These are phyloP conservation scores for Hypoxylon sp. DNA, from an alignment of 2,329 filamentous ascomycete species.

Conservation along the genomic window DNA sequence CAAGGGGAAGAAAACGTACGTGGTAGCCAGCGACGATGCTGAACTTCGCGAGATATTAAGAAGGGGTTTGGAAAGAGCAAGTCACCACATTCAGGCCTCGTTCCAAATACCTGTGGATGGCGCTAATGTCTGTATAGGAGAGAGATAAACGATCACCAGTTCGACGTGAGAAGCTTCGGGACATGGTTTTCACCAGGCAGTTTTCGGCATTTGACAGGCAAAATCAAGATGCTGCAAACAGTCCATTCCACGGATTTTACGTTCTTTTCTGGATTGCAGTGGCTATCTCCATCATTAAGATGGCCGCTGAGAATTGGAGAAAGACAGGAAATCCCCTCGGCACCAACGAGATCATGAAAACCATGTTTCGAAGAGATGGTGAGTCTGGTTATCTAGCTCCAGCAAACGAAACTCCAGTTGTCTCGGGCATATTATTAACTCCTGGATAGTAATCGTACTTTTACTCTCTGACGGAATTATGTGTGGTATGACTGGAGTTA, in stretches of 20 bases:
- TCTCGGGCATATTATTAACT: constrained; percentile 12
- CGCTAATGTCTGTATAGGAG: constrained; percentile 37
- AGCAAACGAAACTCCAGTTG: neutral
- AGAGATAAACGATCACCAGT: constrained; percentile 37
- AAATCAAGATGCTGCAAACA: constrained; percentile 73
- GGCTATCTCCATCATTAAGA: constrained; percentile 74
- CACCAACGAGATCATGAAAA: constrained; percentile 76
- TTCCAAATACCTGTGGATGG: neutral
- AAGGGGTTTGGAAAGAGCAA: constrained; percentile 51
- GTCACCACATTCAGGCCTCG: neutral
- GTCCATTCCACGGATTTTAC: constrained; percentile 83
- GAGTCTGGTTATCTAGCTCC: constrained; percentile 31
- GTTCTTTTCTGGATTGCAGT: constrained; percentile 83
- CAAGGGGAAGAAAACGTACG: constrained; percentile 45
- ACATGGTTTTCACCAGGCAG: constrained; percentile 78
- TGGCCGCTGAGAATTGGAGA: constrained; percentile 76
- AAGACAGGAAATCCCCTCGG: constrained; percentile 77
- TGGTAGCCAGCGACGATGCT: constrained; percentile 53
- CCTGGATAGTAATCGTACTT: constrained; percentile 61
- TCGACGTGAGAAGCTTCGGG: constrained; percentile 56
- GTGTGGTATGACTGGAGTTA: constrained; percentile 74
- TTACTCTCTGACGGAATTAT: constrained; percentile 76
- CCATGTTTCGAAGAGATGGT: constrained; percentile 71
- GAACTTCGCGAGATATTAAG: constrained; percentile 58
- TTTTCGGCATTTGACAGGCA: constrained; percentile 82